Conservation (phyloP, 1,284 basidiomycete species). For the Sanghuangporus baumii region DNA sequence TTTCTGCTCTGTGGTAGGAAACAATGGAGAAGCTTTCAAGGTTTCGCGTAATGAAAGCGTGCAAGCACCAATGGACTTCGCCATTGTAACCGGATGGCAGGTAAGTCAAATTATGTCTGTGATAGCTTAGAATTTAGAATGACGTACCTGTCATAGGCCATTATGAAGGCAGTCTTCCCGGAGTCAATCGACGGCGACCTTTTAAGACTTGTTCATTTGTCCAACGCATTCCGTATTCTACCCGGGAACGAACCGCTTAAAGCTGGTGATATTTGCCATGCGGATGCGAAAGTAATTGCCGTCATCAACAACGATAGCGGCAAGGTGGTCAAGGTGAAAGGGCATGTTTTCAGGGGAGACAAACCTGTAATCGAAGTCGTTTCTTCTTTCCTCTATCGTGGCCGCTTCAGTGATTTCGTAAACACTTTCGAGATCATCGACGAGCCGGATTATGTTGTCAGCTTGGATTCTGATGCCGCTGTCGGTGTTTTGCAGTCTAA, state of each 20-base stretch:
- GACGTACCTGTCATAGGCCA: slow-evolving; percentile 51
- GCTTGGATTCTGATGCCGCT: slow-evolving; percentile 70
- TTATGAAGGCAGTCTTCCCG: slow-evolving; percentile 98
- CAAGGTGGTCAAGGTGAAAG: slow-evolving; percentile 91
- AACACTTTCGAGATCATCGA: slow-evolving; percentile 94
- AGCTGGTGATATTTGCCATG: slow-evolving; percentile 87
- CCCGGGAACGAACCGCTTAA: slow-evolving; percentile 72
- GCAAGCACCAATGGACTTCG: slow-evolving; percentile 96
- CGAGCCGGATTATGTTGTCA: slow-evolving; percentile 84
- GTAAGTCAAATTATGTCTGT: slow-evolving; percentile 37
- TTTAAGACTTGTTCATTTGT: slow-evolving; percentile 93
- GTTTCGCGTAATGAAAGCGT: slow-evolving; percentile 61
- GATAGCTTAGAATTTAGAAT: background rate
- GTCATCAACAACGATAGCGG: slow-evolving; percentile 90
- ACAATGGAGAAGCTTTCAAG: slow-evolving; percentile 90
- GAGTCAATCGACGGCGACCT: slow-evolving; percentile 85
- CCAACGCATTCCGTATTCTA: slow-evolving; percentile 91
- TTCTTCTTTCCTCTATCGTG: slow-evolving; percentile 96
- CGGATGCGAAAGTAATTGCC: slow-evolving; percentile 84
- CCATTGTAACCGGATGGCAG: slow-evolving; percentile 97
- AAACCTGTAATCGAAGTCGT: slow-evolving; percentile 88
- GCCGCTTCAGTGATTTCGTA: slow-evolving; percentile 87
- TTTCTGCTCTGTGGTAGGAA: slow-evolving; percentile 93
- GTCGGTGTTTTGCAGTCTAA: slow-evolving; percentile 93
- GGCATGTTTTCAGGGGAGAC: slow-evolving; percentile 71